Evolutionary conservation across 768 basidiomycete species (phyloP), one percentile per base, ranked within the genome.

Genomic region (Rhizopogon vinicolor): DNA sequence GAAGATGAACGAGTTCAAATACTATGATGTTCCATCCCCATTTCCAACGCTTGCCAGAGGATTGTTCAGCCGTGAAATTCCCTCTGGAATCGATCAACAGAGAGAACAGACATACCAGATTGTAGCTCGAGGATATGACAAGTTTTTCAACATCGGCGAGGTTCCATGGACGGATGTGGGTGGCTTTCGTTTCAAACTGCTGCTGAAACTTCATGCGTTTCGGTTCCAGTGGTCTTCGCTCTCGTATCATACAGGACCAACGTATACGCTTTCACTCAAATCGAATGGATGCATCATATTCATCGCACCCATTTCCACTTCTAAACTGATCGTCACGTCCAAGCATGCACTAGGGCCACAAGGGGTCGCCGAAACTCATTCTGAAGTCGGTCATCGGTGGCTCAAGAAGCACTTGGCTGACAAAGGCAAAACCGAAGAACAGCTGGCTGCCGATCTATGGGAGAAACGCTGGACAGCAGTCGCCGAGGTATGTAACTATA

Each of bases 1-100:
- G 96, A 96, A 93, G 76, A 93, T 98, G 93, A 90, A 92, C 71
- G 97, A 98, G 69, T 92, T 86, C 78, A 93, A 93, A 67, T 98
- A 96, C 72, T 89, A 91, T 57, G 84, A 89, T 49, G 78, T 92
- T 2, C 93, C 93, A 0, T 89, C 87, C 10, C 93, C 93, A 0
- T 97, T 98, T 65, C 96, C 96, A 2, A 97, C 94, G 0, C 81
- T 97, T n/a, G 97, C 94, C 0, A 75, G 97, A 28, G 97, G 97
- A 0, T 66, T 99, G 25, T 98, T 98, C 68, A 88, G 91, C 0
- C 69, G 74, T 10, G 79, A 88, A 35, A 53, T 79, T 13, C 55
- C 68, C 7, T 18, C 10, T 13, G 66, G 74, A 14, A 60, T 68
- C 51, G 58, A 68, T 42, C 25, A 25, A 25, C 25, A 25, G 0